These are phyloP conservation scores for Monotropa hypopitys DNA, from an alignment of 179 eudicot genomes.

Conservation along the genomic window DNA sequence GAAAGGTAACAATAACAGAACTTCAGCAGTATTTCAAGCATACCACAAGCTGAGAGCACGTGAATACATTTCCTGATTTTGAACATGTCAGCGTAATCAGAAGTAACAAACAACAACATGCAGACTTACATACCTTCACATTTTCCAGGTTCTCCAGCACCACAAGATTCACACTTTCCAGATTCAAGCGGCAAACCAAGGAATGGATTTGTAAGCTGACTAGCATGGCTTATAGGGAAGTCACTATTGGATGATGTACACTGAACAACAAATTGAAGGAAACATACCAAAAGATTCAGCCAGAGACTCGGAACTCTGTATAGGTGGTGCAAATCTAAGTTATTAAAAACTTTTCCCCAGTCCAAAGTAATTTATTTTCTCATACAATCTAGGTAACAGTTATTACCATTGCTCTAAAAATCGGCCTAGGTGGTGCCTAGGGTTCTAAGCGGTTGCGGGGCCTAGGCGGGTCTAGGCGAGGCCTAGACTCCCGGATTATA, in stretches of 20 bases:
- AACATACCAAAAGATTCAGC: neutral
- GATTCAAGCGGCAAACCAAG: constrained; percentile 81
- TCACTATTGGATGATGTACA: constrained; percentile 67
- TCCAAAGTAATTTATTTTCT: neutral
- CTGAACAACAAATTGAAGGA: constrained; percentile 24
- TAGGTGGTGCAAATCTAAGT: neutral
- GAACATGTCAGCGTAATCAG: neutral
- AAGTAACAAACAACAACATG: constrained; percentile 1
- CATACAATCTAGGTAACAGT: neutral
- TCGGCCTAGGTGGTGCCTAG: too few species aligned
- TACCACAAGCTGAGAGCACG: neutral
- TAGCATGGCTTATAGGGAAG: constrained; percentile 79
- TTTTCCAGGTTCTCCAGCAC: constrained; percentile 74
- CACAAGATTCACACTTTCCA: constrained; percentile 86
- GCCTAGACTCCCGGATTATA: too few species aligned
- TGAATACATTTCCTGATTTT: neutral
- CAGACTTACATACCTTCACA: constrained; percentile 64
- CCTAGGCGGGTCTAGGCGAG: too few species aligned
- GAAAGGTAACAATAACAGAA: neutral
- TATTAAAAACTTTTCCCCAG: neutral
- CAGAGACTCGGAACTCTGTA: neutral
- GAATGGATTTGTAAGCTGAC: constrained; percentile 82
- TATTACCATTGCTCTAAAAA: too few species aligned
- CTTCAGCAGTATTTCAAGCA: neutral
- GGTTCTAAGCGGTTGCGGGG: too few species aligned